Percentiles rank a stretch among this genome's conserved stretches.
phyloP scores from a whole-genome alignment of 169 alveolate species.

The Plasmodium malariae region DNA sequence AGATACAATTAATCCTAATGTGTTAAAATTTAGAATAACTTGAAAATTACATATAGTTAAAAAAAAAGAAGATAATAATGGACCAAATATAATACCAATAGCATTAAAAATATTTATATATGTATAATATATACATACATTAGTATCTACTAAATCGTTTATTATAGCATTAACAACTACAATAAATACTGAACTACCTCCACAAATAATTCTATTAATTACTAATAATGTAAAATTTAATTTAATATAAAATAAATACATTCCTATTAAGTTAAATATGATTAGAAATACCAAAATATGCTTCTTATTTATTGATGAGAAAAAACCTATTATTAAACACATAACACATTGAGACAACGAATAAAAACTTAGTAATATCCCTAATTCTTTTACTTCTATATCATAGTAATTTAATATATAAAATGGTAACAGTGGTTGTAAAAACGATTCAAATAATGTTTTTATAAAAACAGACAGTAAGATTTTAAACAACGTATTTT shows the following conservation, averaged over 20 bases:
- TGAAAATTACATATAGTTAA: constrained; percentile 67
- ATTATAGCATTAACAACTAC: constrained; percentile 75
- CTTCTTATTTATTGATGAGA: constrained; percentile 60
- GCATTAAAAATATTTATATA: constrained; percentile 76
- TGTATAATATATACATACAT: constrained; percentile 68
- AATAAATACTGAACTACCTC: constrained; percentile 73
- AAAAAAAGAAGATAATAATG: constrained; percentile 66
- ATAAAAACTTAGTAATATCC: constrained; percentile 67
- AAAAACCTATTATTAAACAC: constrained; percentile 71
- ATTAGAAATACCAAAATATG: constrained; percentile 61
- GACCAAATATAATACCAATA: constrained; percentile 72
- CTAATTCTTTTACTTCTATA: constrained; percentile 73
- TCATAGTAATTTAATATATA: constrained; percentile 67
- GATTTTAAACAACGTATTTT: constrained; percentile 74
- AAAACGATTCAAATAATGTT: constrained; percentile 72
- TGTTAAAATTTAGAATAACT: constrained; percentile 67
- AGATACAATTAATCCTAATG: constrained; percentile 60
- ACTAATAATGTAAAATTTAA: constrained; percentile 50
- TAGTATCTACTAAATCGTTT: constrained; percentile 66
- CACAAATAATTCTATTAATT: constrained; percentile 73
- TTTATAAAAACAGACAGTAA: constrained; percentile 72
- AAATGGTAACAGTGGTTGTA: constrained; percentile 70
- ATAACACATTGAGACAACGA: constrained; percentile 76
- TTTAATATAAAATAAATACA: constrained; percentile 67
- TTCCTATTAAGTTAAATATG: constrained; percentile 58